phyloP scores from a whole-genome alignment of 2,329 filamentous ascomycete species.

The Verticillium isaacii region DNA sequence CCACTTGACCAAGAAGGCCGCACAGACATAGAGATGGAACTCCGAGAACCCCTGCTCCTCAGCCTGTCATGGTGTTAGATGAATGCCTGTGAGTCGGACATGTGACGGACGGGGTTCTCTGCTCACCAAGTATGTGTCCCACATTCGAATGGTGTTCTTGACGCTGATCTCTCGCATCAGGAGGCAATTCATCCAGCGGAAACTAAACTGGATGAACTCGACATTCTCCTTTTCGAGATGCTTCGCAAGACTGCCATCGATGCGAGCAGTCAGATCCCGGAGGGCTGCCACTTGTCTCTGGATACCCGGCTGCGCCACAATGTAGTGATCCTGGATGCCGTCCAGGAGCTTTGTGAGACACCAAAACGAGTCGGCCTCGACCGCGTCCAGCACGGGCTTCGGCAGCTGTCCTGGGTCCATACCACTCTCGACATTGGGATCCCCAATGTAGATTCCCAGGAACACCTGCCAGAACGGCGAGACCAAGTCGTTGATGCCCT shows the following conservation, averaged over 20 bases:
- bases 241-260: conserved; percentile 77
- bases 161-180: conserved; percentile 97
- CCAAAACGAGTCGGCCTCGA: conserved; percentile 98
- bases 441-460: conserved; percentile 89
- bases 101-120: background rate
- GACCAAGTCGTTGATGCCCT: conserved; percentile 97
- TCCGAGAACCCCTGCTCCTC: conserved; percentile 98
- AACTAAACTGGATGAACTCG: conserved; percentile 99
- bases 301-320: conserved; percentile 94
- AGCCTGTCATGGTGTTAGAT: conserved; percentile 51
- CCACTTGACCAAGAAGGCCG: conserved; percentile 97
- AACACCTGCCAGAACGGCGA: conserved; percentile 99
- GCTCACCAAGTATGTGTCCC: conserved; percentile 95
- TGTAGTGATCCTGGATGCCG: conserved; percentile 98
- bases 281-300: conserved; percentile 87
- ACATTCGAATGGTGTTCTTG: conserved; percentile 96
- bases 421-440: conserved; percentile 82
- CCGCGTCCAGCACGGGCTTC: conserved; percentile 84
- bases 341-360: conserved; percentile 97
- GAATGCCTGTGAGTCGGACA: too few relatives aligned
- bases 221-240: conserved; percentile 89
- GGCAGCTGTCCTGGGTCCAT: conserved; percentile 97
- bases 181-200: conserved; percentile 99
- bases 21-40: conserved; percentile 97
- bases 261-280: conserved; percentile 84